Evolutionary conservation across 768 basidiomycete genomes (phyloP).

Genomic region (Daedaleopsis sinensis): DNA sequence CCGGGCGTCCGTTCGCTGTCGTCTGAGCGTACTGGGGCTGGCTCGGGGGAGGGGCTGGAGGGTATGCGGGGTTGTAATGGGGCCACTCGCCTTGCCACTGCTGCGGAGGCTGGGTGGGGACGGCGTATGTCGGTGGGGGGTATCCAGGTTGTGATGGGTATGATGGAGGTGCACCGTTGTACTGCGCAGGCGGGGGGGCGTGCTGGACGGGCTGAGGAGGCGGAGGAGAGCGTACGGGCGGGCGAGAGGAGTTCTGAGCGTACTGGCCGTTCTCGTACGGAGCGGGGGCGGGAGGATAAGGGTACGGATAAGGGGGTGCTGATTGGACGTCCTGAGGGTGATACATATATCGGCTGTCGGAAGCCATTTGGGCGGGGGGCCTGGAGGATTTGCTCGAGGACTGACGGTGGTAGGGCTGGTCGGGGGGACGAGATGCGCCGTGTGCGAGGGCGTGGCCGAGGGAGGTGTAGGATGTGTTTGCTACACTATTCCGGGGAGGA

Average conservation of each 20-base stretch:
- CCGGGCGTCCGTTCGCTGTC: constrained; percentile 5
- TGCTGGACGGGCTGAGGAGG: constrained; percentile 18
- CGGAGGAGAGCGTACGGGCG: constrained; percentile 27
- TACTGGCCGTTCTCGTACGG: constrained; percentile 32
- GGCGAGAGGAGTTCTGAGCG: constrained; percentile 28
- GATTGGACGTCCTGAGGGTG: constrained; percentile 44
- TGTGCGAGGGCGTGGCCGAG: constrained; percentile 23
- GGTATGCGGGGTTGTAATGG: constrained; percentile 20
- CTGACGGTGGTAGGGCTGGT: constrained; percentile 9
- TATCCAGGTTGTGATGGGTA: constrained; percentile 33
- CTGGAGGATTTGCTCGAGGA: constrained; percentile 5
- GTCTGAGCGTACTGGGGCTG: constrained; percentile 4
- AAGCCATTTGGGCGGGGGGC: constrained; percentile 42
- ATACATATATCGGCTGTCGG: constrained; percentile 61
- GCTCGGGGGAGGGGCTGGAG: constrained; percentile 19
- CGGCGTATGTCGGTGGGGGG: constrained; percentile 33
- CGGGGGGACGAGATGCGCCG: constrained; percentile 6
- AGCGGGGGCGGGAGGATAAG: constrained; percentile 38
- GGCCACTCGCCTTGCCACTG: constrained; percentile 23
- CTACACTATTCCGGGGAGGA: constrained; percentile 13
- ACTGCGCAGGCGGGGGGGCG: constrained; percentile 29
- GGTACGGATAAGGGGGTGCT: constrained; percentile 51
- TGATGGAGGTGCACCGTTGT: constrained; percentile 31
- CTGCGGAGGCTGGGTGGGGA: constrained; percentile 29
- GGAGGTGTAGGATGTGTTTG: constrained; percentile 22